Percentiles rank a stretch among this genome's conserved stretches.
Conservation (phyloP, 352 stramenopile species). For the Blastocystis sp. region DNA sequence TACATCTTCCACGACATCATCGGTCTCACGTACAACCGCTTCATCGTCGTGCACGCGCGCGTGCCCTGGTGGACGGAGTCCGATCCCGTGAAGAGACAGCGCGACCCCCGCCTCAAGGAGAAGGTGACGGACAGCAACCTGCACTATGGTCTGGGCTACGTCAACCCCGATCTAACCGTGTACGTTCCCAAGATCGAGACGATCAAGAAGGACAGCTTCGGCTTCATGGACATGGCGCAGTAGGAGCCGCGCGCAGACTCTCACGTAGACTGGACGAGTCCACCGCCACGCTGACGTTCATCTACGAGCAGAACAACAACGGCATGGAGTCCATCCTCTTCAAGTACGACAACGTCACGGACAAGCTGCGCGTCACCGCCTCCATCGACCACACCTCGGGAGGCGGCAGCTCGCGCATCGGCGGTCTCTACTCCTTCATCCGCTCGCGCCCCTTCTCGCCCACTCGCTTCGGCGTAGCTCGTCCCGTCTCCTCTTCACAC, state of each 20-base stretch:
- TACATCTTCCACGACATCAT: conserved; percentile 73
- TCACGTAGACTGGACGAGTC: conserved; percentile 29
- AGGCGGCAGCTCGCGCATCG: background rate
- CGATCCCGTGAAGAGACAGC: conserved; percentile 14
- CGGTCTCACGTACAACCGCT: background rate
- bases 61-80: conserved; percentile 21
- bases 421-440: conserved; percentile 67
- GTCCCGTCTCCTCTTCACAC: background rate
- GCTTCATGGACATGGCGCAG: conserved; percentile 70
- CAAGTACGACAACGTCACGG: conserved; percentile 28
- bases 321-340: conserved; percentile 65
- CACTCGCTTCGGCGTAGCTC: conserved; percentile 28
- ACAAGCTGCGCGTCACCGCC: conserved; percentile 6
- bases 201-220: conserved; percentile 48
- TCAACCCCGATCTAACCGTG: conserved; percentile 25
- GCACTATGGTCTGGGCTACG: conserved; percentile 55
- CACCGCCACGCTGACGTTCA: conserved; percentile 30
- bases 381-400: conserved; percentile 10
- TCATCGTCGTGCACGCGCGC: conserved; percentile 53
- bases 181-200: conserved; percentile 23
- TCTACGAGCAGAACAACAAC: conserved; percentile 40
- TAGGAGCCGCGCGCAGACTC: background rate
- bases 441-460: conserved; percentile 29
- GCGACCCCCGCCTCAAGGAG: background rate
- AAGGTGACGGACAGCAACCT: conserved; percentile 1